These are phyloP conservation scores for Phalaenopsis equestris DNA, from an alignment of 106 monocot species.

Conservation along the genomic window DNA sequence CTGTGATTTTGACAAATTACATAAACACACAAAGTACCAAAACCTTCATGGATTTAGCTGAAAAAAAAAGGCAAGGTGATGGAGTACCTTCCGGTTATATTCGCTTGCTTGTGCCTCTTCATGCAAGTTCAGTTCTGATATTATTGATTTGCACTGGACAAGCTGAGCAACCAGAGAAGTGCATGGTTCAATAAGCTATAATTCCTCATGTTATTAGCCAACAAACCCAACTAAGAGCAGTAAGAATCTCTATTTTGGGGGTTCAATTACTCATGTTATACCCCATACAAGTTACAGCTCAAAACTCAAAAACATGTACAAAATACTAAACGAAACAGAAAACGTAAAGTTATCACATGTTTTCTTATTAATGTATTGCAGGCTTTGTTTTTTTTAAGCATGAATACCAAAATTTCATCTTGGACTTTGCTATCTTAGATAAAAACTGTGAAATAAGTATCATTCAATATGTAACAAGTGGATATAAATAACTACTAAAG, in stretches of 20 bases:
- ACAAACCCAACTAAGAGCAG: neutral
- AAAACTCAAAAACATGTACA: neutral
- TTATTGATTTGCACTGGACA: slow-evolving; percentile 58
- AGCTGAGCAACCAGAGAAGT: slow-evolving; percentile 40
- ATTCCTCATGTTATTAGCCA: neutral
- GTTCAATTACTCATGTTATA: neutral
- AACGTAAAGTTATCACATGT: neutral
- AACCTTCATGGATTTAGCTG: neutral
- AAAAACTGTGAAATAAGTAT: neutral
- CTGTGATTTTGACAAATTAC: slow-evolving; percentile 1
- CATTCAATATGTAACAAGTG: neutral
- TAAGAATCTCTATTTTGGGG: neutral
- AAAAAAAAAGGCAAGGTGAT: neutral
- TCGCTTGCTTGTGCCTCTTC: slow-evolving; percentile 91
- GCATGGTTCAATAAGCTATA: neutral
- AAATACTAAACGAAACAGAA: neutral
- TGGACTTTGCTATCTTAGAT: neutral
- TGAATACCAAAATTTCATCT: neutral
- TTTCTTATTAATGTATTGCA: neutral
- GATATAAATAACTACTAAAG: too few relatives aligned
- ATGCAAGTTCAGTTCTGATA: slow-evolving; percentile 78
- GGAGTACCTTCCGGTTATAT: slow-evolving; percentile 71
- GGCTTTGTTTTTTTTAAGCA: neutral
- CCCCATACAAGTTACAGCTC: neutral
- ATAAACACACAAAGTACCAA: neutral